Percentiles rank a stretch among this genome's conserved stretches.
These are phyloP conservation scores for Neofusicoccum ribis DNA, from an alignment of 2,329 filamentous ascomycete species.

Conservation along the genomic window DNA sequence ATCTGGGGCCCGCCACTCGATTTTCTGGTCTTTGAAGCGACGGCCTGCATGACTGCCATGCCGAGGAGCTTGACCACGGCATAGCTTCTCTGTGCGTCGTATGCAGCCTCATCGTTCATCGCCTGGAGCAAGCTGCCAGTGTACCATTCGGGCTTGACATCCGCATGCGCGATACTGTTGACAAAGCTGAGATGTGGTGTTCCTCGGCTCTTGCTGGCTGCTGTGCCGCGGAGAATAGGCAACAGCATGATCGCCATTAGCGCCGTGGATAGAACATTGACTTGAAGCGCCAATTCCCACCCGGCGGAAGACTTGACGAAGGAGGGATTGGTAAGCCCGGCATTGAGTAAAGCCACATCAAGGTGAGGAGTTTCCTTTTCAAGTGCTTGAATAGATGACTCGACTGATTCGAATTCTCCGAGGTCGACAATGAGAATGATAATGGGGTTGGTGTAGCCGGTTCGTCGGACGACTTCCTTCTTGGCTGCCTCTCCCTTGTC, in stretches of 20 bases:
- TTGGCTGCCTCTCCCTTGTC: slow-evolving; percentile 38
- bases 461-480: slow-evolving; percentile 46
- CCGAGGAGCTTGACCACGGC: slow-evolving; percentile 36
- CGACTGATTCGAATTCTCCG: slow-evolving; percentile 39
- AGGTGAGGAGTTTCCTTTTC: slow-evolving; percentile 29
- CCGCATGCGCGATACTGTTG: slow-evolving; percentile 23
- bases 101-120: not conserved
- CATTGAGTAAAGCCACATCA: slow-evolving; percentile 42
- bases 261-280: slow-evolving; percentile 43
- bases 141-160: slow-evolving; percentile 25
- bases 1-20: slow-evolving; percentile 19
- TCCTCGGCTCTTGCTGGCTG: slow-evolving; percentile 24
- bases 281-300: slow-evolving; percentile 36
- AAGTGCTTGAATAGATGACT: slow-evolving; percentile 33
- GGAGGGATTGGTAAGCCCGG: slow-evolving; percentile 32
- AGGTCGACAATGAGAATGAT: slow-evolving; percentile 51
- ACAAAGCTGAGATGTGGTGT: slow-evolving; percentile 22
- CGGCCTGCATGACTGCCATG: slow-evolving; percentile 33
- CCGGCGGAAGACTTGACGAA: slow-evolving; percentile 27
- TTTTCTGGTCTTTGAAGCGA: not conserved
- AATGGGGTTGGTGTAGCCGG: slow-evolving; percentile 33
- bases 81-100: slow-evolving; percentile 27
- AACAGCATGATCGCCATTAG: slow-evolving; percentile 35
- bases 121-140: not conserved
- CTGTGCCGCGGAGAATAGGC: slow-evolving; percentile 28